These are phyloP conservation scores for Ogataea naganishii DNA, from an alignment of 805 yeast genomes.

Conservation along the genomic window DNA sequence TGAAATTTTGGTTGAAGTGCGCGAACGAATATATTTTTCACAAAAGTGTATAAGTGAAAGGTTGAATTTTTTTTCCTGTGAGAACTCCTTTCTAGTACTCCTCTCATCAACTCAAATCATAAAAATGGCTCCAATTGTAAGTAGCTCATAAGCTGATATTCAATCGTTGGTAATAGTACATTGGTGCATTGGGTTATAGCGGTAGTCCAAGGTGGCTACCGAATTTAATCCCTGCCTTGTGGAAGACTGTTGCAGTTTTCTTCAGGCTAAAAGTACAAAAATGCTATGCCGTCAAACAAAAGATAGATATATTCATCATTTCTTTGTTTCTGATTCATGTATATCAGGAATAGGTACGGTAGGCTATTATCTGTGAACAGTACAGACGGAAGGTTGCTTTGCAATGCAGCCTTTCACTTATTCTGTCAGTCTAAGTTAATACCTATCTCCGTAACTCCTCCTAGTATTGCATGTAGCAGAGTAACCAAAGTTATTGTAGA, in stretches of 20 bases:
- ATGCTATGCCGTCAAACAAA: slow-evolving; percentile 9
- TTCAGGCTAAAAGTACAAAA: slow-evolving; percentile 9
- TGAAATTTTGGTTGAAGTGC: neutral
- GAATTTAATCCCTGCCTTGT: slow-evolving; percentile 7
- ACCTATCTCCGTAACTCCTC: neutral
- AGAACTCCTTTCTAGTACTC: neutral
- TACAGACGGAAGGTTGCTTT: neutral
- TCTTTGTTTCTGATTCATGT: slow-evolving; percentile 3
- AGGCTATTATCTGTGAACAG: slow-evolving; percentile 8
- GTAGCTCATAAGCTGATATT: slow-evolving; percentile 7
- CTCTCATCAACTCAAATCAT: neutral
- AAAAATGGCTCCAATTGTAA: slow-evolving; percentile 29
- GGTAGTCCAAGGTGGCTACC: slow-evolving; percentile 18
- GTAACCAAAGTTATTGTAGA: neutral
- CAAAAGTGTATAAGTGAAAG: neutral
- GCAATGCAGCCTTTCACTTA: neutral
- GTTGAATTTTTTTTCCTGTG: neutral
- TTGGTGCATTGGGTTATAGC: slow-evolving; percentile 20
- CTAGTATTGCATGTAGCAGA: neutral
- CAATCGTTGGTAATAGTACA: slow-evolving; percentile 2
- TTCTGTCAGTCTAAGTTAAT: slow-evolving; percentile 5
- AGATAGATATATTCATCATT: slow-evolving; percentile 6
- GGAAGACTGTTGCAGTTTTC: slow-evolving; percentile 13
- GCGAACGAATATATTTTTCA: slow-evolving; percentile 3
- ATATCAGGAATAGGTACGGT: slow-evolving; percentile 15